Evolutionary conservation across 1,139 yeast species (phyloP).

Genomic region (Candida sp.): DNA sequence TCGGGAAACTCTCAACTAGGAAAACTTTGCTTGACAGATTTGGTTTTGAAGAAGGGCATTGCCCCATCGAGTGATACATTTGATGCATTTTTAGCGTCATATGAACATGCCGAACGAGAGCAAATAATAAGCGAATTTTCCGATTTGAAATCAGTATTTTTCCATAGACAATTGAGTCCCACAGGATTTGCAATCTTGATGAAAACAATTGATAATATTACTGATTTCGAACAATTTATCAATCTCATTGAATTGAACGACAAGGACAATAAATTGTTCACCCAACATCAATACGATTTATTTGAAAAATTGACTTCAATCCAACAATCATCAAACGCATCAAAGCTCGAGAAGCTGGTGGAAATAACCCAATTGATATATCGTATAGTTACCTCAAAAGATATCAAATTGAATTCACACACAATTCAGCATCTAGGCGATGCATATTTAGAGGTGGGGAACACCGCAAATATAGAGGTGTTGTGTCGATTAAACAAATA

Average conservation of each 20-base stretch:
- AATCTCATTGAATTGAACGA: conserved; percentile 13
- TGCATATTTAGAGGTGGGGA: conserved; percentile 2
- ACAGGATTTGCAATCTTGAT: conserved; percentile 20
- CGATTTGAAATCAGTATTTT: conserved; percentile 28
- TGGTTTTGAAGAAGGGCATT: conserved; percentile 14
- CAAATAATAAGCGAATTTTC: conserved; percentile 19
- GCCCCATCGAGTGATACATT: conserved; percentile 27
- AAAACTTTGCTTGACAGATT: conserved; percentile 12
- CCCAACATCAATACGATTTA: conserved; percentile 10
- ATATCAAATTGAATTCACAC: conserved; percentile 7
- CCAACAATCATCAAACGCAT: conserved; percentile 4
- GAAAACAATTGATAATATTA: conserved; percentile 16
- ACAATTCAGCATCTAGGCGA: conserved; percentile 4
- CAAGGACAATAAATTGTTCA: conserved; percentile 10
- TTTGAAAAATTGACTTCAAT: conserved; percentile 14
- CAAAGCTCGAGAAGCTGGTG: conserved; percentile 9
- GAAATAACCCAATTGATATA: conserved; percentile 17
- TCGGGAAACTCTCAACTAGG: conserved; percentile 18
- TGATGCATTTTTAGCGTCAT: conserved; percentile 15
- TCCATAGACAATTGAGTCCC: conserved; percentile 18
- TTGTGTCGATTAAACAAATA: conserved; percentile 1
- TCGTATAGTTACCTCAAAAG: conserved; percentile 9
- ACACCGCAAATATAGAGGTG: conserved; percentile 1
- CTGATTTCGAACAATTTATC: conserved; percentile 32
- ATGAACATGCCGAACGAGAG: conserved; percentile 5